These are phyloP conservation scores for Colletotrichum lentis DNA, from an alignment of 2,329 filamentous ascomycete species.

Conservation along the genomic window DNA sequence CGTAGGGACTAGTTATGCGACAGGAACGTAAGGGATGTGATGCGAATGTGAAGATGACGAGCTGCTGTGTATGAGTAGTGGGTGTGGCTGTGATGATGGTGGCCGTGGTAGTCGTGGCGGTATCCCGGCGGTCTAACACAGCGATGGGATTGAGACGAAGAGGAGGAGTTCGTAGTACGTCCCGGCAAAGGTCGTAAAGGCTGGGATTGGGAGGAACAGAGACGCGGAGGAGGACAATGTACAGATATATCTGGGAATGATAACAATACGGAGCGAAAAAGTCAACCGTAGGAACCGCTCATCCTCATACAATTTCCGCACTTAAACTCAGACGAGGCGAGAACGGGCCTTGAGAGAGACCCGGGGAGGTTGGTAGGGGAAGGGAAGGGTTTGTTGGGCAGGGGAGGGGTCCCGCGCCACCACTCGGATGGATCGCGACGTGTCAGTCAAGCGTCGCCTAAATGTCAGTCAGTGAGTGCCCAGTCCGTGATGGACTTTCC, in stretches of 20 bases:
- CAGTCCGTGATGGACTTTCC: too few species aligned
- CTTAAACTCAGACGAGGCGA: slow-evolving; percentile 6
- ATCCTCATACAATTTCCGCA: slow-evolving; percentile 3
- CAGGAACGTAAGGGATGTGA: slow-evolving; percentile 26
- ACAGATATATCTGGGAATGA: background rate
- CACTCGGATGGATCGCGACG: background rate
- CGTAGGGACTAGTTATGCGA: slow-evolving; percentile 23
- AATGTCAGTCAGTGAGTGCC: background rate
- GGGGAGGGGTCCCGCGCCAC: background rate
- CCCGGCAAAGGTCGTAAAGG: too few species aligned
- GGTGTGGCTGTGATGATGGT: too few species aligned
- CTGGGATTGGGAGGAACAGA: too few species aligned
- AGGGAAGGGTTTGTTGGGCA: background rate
- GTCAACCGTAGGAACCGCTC: background rate
- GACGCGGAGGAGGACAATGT: too few species aligned
- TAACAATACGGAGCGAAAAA: background rate
- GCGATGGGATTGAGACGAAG: too few species aligned
- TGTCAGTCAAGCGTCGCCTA: background rate
- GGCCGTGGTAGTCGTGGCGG: too few species aligned
- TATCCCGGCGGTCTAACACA: too few species aligned
- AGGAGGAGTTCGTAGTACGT: too few species aligned
- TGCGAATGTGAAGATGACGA: background rate
- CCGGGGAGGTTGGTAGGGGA: background rate
- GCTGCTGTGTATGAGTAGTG: background rate
- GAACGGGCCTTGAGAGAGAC: background rate